A percentile compares a stretch with the other conserved stretches of the same genome.
Conservation (phyloP, 2,329 filamentous ascomycete genomes). For the Xylariaceae sp. region DNA sequence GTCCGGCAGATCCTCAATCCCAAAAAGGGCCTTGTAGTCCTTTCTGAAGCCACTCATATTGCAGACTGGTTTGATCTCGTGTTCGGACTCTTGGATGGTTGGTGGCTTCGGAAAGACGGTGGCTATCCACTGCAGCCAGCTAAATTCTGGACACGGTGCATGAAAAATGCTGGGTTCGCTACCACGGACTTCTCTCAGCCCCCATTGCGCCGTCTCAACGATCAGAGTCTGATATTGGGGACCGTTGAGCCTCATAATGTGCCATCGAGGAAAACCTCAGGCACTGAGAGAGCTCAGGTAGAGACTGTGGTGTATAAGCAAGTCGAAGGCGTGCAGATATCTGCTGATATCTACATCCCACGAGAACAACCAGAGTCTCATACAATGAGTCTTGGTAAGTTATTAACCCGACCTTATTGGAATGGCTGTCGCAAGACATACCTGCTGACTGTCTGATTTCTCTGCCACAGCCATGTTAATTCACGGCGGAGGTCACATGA, state of each 20-base stretch:
- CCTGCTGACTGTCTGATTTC: neutral
- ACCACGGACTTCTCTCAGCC: neutral
- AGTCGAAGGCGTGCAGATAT: neutral
- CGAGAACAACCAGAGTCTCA: neutral
- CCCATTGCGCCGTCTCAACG: too few species aligned
- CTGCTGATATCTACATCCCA: neutral
- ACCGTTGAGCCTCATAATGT: too few species aligned
- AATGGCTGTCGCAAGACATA: too few species aligned
- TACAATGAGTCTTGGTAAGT: neutral
- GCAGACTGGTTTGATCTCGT: neutral
- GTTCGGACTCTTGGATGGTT: neutral
- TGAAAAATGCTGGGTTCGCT: neutral
- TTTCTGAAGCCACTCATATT: neutral
- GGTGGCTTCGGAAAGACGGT: neutral
- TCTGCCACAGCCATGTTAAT: constrained; percentile 36
- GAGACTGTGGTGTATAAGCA: neutral
- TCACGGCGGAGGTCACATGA: constrained; percentile 41
- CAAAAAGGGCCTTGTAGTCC: neutral
- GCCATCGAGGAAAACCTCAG: too few species aligned
- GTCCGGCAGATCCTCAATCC: neutral
- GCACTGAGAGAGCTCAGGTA: neutral
- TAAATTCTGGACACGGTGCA: neutral
- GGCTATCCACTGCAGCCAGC: neutral
- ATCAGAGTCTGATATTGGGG: too few species aligned
- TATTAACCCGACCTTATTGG: too few species aligned